These are phyloP conservation scores for Epichloe scottii DNA, from an alignment of 2,329 filamentous ascomycete genomes.

Conservation along the genomic window DNA sequence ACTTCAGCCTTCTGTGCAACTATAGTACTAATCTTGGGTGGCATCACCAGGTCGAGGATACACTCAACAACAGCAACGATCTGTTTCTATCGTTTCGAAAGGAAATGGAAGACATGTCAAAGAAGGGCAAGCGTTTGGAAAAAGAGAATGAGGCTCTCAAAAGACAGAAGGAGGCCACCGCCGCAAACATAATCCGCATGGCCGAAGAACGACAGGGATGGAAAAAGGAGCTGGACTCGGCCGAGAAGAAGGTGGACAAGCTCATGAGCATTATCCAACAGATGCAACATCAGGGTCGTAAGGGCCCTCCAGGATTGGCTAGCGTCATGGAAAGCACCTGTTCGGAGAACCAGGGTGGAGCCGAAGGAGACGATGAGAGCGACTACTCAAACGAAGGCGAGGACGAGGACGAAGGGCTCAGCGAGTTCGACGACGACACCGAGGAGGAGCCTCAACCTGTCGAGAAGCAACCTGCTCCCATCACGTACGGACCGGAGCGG, in stretches of 20 bases:
- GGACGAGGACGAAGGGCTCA: constrained; percentile 40
- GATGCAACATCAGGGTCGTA: constrained; percentile 90
- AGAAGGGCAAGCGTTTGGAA: constrained; percentile 93
- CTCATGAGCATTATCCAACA: constrained; percentile 89
- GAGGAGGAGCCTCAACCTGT: constrained; percentile 34
- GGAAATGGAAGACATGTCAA: constrained; percentile 99
- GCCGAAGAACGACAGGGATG: constrained; percentile 84
- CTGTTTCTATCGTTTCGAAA: constrained; percentile 93
- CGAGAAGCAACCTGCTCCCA: constrained; percentile 21
- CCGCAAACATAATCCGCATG: constrained; percentile 93
- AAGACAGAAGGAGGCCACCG: constrained; percentile 85
- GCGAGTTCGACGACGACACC: constrained; percentile 51
- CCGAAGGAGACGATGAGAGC: constrained; percentile 41
- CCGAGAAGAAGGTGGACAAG: constrained; percentile 70
- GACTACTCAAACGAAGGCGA: constrained; percentile 53
- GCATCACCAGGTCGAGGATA: constrained; percentile 74
- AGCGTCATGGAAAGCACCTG: constrained; percentile 48
- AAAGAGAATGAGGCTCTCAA: constrained; percentile 90
- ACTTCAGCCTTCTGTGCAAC: not conserved
- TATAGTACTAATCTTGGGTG: not conserved
- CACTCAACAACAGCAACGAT: constrained; percentile 95
- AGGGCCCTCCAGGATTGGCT: constrained; percentile 52
- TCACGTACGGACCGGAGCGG: constrained; percentile 36
- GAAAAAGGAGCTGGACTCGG: constrained; percentile 48
- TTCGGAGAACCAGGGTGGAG: constrained; percentile 36